Evolutionary conservation across 495 filamentous ascomycete species (phyloP), one percentile per base, ranked within the genome.

Genomic region (Aspergillus bertholletiae): DNA sequence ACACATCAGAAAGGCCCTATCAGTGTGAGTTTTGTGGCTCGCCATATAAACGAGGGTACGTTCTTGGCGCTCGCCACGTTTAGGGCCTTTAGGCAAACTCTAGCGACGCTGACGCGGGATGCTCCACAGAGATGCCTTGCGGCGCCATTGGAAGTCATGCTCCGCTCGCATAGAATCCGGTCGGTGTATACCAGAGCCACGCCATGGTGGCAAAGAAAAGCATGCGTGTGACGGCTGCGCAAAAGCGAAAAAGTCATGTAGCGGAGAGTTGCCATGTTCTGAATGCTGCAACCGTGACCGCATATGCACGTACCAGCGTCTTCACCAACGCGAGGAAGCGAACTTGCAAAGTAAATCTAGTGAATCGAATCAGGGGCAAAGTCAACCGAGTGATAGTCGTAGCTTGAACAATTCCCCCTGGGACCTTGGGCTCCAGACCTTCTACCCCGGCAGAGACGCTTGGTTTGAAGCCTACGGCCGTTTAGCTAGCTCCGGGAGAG

Each of bases 191-290:
- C 71, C 68, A 17, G 54, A 66, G 18, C 56, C 60, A 22, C 56
- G 58, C 21, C 56, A 55, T 43, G 66, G 64, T 3, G 68, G 68
- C 2, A 72, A 72, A 41, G 61, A 67, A 28, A 68, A 66, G 32
- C 63, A 66, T 34, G 71, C 69, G 15, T 74, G 69, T 55, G 71
- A 72, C 51, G 65, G 60, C 28, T 74, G 69, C 51, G 71, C 68
- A 13, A 63, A 45, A 34, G 56, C 69, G 18, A 68, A 65, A 43
- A 71, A 69, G 34, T 67, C 65, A 12, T 74, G 69, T 47, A 65
- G 59, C 37, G 65, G 67, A 21, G 49, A 63, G 15, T 27, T 46
- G 7, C 67, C 69, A 3, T 72, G 67, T 20, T 46, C 56, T 3
- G 67, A 70, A 46, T 74, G 71, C 44, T 50, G 17, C n/a, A 55